Percentiles rank a stretch among this genome's conserved stretches.
Conservation (phyloP, 352 stramenopile genomes). For the Nothophytophthora sp. region DNA sequence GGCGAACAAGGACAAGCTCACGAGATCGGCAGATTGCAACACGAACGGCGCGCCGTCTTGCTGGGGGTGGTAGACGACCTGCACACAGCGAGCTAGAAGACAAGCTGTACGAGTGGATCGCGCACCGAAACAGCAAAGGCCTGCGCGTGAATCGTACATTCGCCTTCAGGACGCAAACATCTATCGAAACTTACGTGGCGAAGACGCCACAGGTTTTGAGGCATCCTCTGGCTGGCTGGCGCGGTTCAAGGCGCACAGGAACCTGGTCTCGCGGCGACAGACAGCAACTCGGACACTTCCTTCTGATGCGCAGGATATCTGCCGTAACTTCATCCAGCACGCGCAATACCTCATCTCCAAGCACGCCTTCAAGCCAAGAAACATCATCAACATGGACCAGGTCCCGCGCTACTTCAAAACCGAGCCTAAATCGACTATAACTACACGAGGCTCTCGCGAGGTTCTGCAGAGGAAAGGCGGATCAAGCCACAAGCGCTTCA, state of each 20-base stretch:
- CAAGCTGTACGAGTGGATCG: constrained; percentile 1
- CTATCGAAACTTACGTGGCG: background rate
- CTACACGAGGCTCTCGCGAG: background rate
- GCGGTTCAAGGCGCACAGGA: background rate
- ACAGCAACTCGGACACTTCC: constrained; percentile 2
- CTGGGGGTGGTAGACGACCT: background rate
- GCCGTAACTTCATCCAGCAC: constrained; percentile 1
- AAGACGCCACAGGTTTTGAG: background rate
- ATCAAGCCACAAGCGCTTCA: constrained; percentile 4
- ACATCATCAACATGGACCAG: background rate
- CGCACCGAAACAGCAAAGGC: background rate
- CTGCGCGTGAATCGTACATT: constrained; percentile 4
- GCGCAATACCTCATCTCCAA: background rate
- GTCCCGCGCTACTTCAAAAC: constrained; percentile 6
- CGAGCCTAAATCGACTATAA: constrained; percentile 5
- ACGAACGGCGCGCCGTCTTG: background rate
- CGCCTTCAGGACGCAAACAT: background rate
- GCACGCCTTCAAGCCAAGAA: background rate
- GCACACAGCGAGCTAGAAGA: background rate
- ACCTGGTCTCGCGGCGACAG: background rate
- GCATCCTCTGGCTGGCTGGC: constrained; percentile 3
- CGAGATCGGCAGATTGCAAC: background rate
- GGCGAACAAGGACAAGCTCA: background rate
- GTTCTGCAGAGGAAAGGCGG: constrained; percentile 1
- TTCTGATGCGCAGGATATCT: background rate